These are phyloP conservation scores for Tolypocladium nubicola DNA, from an alignment of 2,329 filamentous ascomycete species.

Conservation along the genomic window DNA sequence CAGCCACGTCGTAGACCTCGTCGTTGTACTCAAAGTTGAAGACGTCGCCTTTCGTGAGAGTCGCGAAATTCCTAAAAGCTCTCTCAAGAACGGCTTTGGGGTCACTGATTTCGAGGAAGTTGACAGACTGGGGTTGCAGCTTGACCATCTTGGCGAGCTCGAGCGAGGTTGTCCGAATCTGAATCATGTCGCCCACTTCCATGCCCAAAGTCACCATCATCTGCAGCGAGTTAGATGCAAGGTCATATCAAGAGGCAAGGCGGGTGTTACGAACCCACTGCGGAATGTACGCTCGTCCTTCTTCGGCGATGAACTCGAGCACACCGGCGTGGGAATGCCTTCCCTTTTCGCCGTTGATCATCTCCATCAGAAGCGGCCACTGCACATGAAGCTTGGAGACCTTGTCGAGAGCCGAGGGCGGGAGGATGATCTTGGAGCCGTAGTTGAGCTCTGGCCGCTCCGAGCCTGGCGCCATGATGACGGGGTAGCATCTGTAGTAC, in stretches of 20 bases:
- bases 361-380: conserved; percentile 94
- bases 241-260: background rate
- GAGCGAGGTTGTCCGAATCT: conserved; percentile 90
- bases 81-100: conserved; percentile 96
- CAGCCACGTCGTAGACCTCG: conserved; percentile 82
- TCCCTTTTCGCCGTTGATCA: conserved; percentile 75
- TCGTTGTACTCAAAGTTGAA: conserved; percentile 98
- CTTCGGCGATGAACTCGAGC: conserved; percentile 93
- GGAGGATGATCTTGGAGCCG: conserved; percentile 94
- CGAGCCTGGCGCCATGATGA: conserved; percentile 85
- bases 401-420: conserved; percentile 93
- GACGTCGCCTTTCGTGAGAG: conserved; percentile 82
- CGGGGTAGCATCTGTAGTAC: conserved; percentile 94
- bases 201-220: conserved; percentile 88
- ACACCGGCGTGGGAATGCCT: conserved; percentile 88
- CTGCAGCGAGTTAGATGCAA: conserved; percentile 32
- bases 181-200: conserved; percentile 86
- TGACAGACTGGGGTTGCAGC: conserved; percentile 84
- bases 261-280: conserved; percentile 60
- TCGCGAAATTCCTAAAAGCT: conserved; percentile 91
- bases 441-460: conserved; percentile 88
- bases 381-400: conserved; percentile 92
- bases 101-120: conserved; percentile 93
- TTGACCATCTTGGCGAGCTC: conserved; percentile 90
- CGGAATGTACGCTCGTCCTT: conserved; percentile 90